Conservation (phyloP, 495 filamentous ascomycete genomes). For the Lichina pygmaea region DNA sequence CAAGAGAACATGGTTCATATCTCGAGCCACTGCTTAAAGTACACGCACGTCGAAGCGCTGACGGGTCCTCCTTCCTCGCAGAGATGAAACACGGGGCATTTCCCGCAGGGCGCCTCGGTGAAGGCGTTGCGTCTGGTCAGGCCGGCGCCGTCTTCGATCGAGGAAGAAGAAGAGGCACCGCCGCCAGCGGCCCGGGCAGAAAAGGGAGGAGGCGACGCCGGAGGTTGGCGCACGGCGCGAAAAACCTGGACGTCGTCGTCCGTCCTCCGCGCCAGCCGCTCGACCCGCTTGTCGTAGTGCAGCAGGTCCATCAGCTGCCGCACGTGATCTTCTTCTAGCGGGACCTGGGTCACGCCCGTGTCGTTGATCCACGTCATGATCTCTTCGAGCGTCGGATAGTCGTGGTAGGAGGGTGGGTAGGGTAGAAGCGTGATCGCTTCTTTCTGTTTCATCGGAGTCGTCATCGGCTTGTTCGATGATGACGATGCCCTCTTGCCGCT, state of each 20-base stretch:
- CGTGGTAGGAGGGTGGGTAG: conserved; percentile 36
- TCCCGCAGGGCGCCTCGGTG: conserved; percentile 71
- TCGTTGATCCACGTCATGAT: conserved; percentile 46
- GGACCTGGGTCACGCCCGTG: conserved; percentile 33
- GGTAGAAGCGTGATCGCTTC: conserved; percentile 18
- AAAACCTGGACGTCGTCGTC: conserved; percentile 10
- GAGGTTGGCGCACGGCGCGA: conserved; percentile 12
- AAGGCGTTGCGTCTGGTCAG: conserved; percentile 26
- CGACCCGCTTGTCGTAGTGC: conserved; percentile 53
- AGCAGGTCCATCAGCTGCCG: conserved; percentile 62
- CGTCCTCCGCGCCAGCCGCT: conserved; percentile 21
- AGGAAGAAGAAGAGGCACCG: too few relatives aligned
- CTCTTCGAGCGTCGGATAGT: conserved; percentile 48
- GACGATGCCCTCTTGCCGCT: too few relatives aligned
- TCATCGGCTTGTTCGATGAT: background rate
- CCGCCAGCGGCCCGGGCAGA: conserved; percentile 6
- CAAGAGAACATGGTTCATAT: background rate
- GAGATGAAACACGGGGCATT: conserved; percentile 79
- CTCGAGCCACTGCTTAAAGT: conserved; percentile 61
- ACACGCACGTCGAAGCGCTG: conserved; percentile 70
- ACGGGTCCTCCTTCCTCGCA: conserved; percentile 75
- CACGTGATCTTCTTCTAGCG: conserved; percentile 42
- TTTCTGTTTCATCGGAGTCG: background rate
- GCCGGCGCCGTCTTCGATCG: conserved; percentile 5
- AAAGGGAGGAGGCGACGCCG: background rate